These are phyloP conservation scores for Coemansia biformis DNA, from an alignment of 192 early-diverging fungal species.

Conservation along the genomic window DNA sequence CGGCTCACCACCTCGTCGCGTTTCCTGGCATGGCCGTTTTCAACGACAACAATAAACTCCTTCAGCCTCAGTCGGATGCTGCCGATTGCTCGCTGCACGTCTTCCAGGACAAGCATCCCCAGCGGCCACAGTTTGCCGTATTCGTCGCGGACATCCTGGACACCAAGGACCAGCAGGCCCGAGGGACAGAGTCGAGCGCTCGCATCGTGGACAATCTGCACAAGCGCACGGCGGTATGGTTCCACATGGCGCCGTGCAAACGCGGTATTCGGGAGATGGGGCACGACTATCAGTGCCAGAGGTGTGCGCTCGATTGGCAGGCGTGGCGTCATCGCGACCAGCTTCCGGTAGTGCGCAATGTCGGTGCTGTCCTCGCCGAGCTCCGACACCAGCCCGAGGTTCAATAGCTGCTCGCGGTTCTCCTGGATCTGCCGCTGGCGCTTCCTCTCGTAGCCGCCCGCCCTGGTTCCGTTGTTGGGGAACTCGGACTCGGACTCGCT, in stretches of 20 bases:
- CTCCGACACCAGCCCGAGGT: slow-evolving; percentile 70
- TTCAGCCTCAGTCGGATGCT: slow-evolving; percentile 44
- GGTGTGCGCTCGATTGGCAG: slow-evolving; percentile 29
- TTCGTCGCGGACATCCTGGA: slow-evolving; percentile 62
- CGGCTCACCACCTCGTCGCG: slow-evolving; percentile 41
- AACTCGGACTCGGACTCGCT: slow-evolving; percentile 26
- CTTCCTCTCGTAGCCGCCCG: slow-evolving; percentile 42
- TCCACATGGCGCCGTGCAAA: slow-evolving; percentile 50
- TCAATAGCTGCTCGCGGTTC: slow-evolving; percentile 47
- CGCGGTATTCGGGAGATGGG: slow-evolving; percentile 54
- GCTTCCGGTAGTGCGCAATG: slow-evolving; percentile 60
- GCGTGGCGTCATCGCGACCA: slow-evolving; percentile 50
- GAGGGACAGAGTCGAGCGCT: slow-evolving; percentile 52
- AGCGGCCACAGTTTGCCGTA: slow-evolving; percentile 66
- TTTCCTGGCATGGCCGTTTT: slow-evolving; percentile 44
- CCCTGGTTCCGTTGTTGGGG: slow-evolving; percentile 27
- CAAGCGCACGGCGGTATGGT: slow-evolving; percentile 57
- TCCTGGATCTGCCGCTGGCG: slow-evolving; percentile 46
- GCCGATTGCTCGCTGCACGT: slow-evolving; percentile 57
- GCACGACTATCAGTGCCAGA: slow-evolving; percentile 56
- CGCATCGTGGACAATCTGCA: slow-evolving; percentile 59
- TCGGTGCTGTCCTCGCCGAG: slow-evolving; percentile 75
- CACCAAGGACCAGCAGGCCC: slow-evolving; percentile 64
- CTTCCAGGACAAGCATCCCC: slow-evolving; percentile 69
- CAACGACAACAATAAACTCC: slow-evolving; percentile 52